These are phyloP conservation scores for Filosporella fistucella DNA, from an alignment of 495 filamentous ascomycete species.

Conservation along the genomic window DNA sequence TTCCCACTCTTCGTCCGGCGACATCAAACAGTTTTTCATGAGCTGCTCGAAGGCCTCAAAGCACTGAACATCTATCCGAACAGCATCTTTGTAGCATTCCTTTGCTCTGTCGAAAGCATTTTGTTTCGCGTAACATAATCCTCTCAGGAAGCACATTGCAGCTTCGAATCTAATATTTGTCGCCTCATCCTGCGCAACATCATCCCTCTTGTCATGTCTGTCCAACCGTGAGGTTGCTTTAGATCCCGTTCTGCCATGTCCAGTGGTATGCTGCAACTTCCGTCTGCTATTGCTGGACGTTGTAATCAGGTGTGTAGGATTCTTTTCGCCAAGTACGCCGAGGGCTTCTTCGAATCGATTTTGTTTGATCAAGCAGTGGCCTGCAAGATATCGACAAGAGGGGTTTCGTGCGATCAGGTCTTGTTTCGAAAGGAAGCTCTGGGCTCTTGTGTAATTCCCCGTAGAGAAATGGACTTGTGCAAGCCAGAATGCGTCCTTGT, in stretches of 20 bases:
- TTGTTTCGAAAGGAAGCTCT: slow-evolving; percentile 78
- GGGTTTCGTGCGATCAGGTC: slow-evolving; percentile 77
- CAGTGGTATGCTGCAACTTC: slow-evolving; percentile 41
- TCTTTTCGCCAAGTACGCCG: slow-evolving; percentile 83
- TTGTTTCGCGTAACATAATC: slow-evolving; percentile 92
- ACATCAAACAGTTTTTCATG: slow-evolving; percentile 96
- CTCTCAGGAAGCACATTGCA: slow-evolving; percentile 93
- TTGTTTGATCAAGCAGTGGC: slow-evolving; percentile 89
- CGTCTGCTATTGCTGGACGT: slow-evolving; percentile 58
- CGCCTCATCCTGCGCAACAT: slow-evolving; percentile 43
- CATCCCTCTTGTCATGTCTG: slow-evolving; percentile 46
- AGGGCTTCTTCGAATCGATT: slow-evolving; percentile 85
- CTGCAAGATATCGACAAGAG: slow-evolving; percentile 86
- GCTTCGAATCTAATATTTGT: slow-evolving; percentile 84
- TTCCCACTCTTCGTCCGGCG: slow-evolving; percentile 91
- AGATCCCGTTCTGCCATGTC: slow-evolving; percentile 26
- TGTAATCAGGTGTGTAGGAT: slow-evolving; percentile 78
- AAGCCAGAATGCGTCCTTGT: slow-evolving; percentile 89
- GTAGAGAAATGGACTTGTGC: slow-evolving; percentile 92
- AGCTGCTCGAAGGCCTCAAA: slow-evolving; percentile 97
- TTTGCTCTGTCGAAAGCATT: slow-evolving; percentile 97
- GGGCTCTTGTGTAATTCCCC: slow-evolving; percentile 87
- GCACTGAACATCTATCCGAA: slow-evolving; percentile 95
- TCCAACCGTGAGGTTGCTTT: slow-evolving; percentile 37
- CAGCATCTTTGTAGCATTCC: slow-evolving; percentile 96